Evolutionary conservation across 2,329 filamentous ascomycete species (phyloP).

Genomic region (Gnomoniopsis sp.): DNA sequence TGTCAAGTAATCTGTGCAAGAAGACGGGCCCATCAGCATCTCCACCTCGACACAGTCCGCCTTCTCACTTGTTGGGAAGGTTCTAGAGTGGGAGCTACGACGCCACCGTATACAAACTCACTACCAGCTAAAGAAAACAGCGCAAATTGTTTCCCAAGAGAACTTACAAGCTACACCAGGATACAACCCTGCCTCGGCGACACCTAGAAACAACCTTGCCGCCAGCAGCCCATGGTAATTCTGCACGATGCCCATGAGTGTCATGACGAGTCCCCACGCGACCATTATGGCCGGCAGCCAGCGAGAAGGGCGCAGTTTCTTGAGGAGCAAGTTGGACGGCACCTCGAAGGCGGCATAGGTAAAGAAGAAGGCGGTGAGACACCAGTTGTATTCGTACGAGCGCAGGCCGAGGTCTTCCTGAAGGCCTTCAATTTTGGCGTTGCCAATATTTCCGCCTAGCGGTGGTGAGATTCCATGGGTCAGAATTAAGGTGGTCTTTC

Average conservation of each 20-base stretch:
- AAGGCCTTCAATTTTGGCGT: slow-evolving; percentile 62
- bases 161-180: slow-evolving; percentile 53
- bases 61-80: neutral
- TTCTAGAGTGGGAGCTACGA: neutral
- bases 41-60: too few species aligned
- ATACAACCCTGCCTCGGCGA: slow-evolving; percentile 66
- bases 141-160: slow-evolving; percentile 19
- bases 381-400: slow-evolving; percentile 67
- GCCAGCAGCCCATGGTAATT: slow-evolving; percentile 45
- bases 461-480: neutral
- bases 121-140: neutral
- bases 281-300: slow-evolving; percentile 79
- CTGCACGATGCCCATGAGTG: slow-evolving; percentile 50
- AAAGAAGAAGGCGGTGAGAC: slow-evolving; percentile 73
- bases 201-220: slow-evolving; percentile 56
- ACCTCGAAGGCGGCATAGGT: slow-evolving; percentile 75
- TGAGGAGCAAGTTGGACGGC: slow-evolving; percentile 74
- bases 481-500: slow-evolving; percentile 64
- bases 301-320: slow-evolving; percentile 66
- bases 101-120: too few species aligned
- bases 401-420: slow-evolving; percentile 55
- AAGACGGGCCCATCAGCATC: neutral
- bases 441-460: slow-evolving; percentile 54
- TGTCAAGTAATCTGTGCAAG: slow-evolving; percentile 43
- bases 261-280: slow-evolving; percentile 48